Base-by-base conservation (phyloP, 768 basidiomycete species). In the Phanerochaete carnosa region DNA sequence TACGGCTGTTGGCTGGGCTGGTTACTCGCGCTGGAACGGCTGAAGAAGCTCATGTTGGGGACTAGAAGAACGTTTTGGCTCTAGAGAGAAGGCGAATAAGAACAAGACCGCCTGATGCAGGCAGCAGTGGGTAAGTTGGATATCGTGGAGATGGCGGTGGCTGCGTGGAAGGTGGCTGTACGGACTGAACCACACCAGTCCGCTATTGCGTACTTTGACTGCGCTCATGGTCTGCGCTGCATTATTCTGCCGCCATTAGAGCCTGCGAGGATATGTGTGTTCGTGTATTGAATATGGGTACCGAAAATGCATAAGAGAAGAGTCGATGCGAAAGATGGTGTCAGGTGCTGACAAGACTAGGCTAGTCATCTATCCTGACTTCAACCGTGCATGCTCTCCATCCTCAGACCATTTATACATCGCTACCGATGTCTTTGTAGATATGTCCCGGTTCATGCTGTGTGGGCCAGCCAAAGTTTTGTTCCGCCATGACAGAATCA, bases 1-100 rank as follows among this genome's bases (percentile, higher is more conserved):
- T 84, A 83, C 25, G 73, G 72, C 35, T 74, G 72, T 39, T 79
- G 66, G 0, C 75, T 74, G 1, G 80, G 74, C 26, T 50, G 29
- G 33, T 45, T 43, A 15, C 35, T 29, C 26, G n/a, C 37, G 45
- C 57, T 46, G 32, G 62, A 63, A 35, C 58, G 59, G 43, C 50
- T 57, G 55, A 63, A 63, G 62, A 63, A 63, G 55, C 62, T 63
- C 61, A 62, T 61, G 32, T 45, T 49, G 22, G 50, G n/a, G 13
- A n/a, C 19, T 35, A 7, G 29, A n/a, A 19, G 16, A 32, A 52
- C n/a, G 29, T 52, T 32, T 32, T 15, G 13, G 4, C 19, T 22
- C 23, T 29, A 51, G 49, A 16, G 11, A 51, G 49, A 8, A 11
- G 49, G 16, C 49, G n/a, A 25, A 29, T 16, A 12, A 19, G 49